Evolutionary conservation across 805 yeast genomes (phyloP).

Genomic region (Myxozyma lipomycoides): DNA sequence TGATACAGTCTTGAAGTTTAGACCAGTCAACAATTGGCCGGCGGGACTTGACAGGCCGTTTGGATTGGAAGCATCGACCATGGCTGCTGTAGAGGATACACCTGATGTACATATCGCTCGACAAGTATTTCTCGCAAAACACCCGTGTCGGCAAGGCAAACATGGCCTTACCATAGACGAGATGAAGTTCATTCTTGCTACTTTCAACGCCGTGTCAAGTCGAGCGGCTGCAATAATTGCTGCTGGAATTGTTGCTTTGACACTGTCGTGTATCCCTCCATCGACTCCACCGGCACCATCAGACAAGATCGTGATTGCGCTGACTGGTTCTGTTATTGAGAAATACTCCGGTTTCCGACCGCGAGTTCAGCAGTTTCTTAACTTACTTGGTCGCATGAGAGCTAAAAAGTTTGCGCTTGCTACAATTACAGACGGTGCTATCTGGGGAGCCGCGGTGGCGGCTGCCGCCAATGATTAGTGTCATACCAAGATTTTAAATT

Average conservation of each 20-base stretch:
- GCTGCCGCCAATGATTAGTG: slow-evolving; percentile 19
- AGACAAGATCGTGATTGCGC: slow-evolving; percentile 32
- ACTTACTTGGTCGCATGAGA: slow-evolving; percentile 18
- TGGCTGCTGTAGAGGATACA: slow-evolving; percentile 33
- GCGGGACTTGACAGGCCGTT: slow-evolving; percentile 30
- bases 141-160: slow-evolving; percentile 12
- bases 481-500: neutral
- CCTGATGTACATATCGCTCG: slow-evolving; percentile 28
- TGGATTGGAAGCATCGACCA: slow-evolving; percentile 30
- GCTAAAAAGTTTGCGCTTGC: slow-evolving; percentile 11
- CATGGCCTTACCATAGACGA: slow-evolving; percentile 24
- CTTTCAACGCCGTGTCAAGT: slow-evolving; percentile 34
- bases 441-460: slow-evolving; percentile 29
- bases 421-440: slow-evolving; percentile 14
- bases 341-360: slow-evolving; percentile 33
- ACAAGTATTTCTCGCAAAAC: slow-evolving; percentile 24
- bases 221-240: slow-evolving; percentile 38
- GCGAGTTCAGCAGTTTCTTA: slow-evolving; percentile 34
- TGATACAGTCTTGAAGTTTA: slow-evolving; percentile 51
- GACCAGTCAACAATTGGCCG: slow-evolving; percentile 21
- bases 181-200: slow-evolving; percentile 28
- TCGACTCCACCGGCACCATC: slow-evolving; percentile 16
- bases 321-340: slow-evolving; percentile 36
- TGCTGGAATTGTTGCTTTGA: slow-evolving; percentile 27
- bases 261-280: slow-evolving; percentile 31